A percentile compares a stretch with the other conserved stretches of the same genome.
Evolutionary conservation across 139 green algal genomes (phyloP).

Genomic region (Closterium sp.): DNA sequence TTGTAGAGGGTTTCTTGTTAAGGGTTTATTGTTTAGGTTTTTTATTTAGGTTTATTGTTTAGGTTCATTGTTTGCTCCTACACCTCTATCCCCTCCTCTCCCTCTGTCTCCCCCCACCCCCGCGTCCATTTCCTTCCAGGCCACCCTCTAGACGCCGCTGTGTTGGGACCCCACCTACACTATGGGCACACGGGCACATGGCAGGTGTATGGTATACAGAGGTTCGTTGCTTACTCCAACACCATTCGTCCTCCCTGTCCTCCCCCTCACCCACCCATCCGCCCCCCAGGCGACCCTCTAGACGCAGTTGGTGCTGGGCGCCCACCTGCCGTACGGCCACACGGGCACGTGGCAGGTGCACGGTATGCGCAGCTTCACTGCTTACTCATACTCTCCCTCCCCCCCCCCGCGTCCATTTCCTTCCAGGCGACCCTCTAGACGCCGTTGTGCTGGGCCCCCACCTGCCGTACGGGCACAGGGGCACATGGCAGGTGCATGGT

Average conservation of each 20-base stretch:
- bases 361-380: neutral
- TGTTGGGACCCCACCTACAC: conserved; percentile 27
- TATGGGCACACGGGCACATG: conserved; percentile 39
- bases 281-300: conserved; percentile 17
- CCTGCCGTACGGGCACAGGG: conserved; percentile 37
- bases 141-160: conserved; percentile 33
- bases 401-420: no score
- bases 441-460: conserved; percentile 22
- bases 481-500: conserved; percentile 29
- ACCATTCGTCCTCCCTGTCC: no score
- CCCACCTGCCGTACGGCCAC: conserved; percentile 28
- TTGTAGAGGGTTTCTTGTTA: no score
- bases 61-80: no score
- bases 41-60: no score
- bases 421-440: conserved; percentile 39
- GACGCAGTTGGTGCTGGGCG: conserved; percentile 35
- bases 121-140: neutral
- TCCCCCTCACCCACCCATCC: no score
- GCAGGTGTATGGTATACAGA: conserved; percentile 19
- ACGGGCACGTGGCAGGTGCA: conserved; percentile 27
- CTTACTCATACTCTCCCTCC: neutral
- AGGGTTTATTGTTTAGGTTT: no score
- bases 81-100: neutral
- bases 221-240: no score
- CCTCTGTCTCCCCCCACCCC: neutral